Base-by-base conservation (phyloP, 2,329 filamentous ascomycete species). In the Amauroascus niger region DNA sequence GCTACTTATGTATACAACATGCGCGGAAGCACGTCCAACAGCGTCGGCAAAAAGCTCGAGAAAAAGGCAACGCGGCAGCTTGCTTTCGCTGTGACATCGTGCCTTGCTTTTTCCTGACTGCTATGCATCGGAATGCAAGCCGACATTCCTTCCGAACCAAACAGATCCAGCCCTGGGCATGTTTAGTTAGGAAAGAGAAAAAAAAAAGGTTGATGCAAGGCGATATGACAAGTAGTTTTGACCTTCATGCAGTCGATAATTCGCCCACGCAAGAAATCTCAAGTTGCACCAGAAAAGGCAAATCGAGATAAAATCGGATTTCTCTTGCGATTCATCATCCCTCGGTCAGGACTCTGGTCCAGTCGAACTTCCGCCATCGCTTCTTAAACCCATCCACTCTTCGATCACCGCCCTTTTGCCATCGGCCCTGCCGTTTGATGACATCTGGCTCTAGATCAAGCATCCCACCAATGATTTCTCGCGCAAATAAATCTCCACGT, bases 401-500 rank as follows among this genome's bases (percentile, higher is more conserved):
- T 33, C 74, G 65, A 64, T 78, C 75, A 61, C 85, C 85, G 2
- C 78, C 79, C 66, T 80, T 81, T 14, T 76, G 77, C 93, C 93
- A 98, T 54, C 84, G 76, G 0, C 91, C 93, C 70, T 97, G 90
- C 69, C 83, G 86, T 77, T 93, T 96, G 60, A 95, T 84, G 13
- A 94, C 76, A 60, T 94, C 84, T 2, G 86, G 82, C 58, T 83
- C 88, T 22, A 81, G 77, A 69, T 94, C 90, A 50, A 97, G 71
- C 82, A 98, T 97, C 1, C 91, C 93, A 0, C 89, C 93, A 35
- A 98, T 76, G 6, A 95, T 81, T 71, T 97, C 93, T 52, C 93
- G 76, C 1, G 93, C 93, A 67, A 98, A 98, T 16, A 96, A 68
- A 69, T 98, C 93, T 0, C 91, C 91, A 62, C 79, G 81, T 0